Evolutionary conservation across 768 basidiomycete species (phyloP), one percentile per base, ranked within the genome.

Genomic region (Amanita pseudoporphyria): DNA sequence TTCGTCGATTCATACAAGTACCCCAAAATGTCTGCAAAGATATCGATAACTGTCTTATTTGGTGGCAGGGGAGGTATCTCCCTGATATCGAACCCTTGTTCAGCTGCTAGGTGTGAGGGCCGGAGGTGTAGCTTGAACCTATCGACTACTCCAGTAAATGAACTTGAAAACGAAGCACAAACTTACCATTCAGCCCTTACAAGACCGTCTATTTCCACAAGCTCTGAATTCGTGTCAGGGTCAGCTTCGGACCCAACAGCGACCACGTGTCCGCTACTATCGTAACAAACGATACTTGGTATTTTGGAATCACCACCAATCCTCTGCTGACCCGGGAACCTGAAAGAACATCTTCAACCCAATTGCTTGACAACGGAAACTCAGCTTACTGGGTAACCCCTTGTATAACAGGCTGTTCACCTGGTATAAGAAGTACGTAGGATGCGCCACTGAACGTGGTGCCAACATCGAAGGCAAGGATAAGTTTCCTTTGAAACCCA

Each of bases 11-110:
- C 32, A 32, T 62, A 68, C 2, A 79, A 56, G 49, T 77, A 78
- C 1, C 54, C 53, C 50, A 78, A 59, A 48, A 74, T 74, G 52
- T 78, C 75, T 5, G 68, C 69, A 24, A 78, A 66, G 45, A 78
- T 64, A 24, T 70, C n/a, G n/a, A n/a, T n/a, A n/a, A n/a, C n/a
- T n/a, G n/a, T n/a, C n/a, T n/a, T n/a, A n/a, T n/a, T n/a, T 65
- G n/a, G 69, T 58, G 76, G 76, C 6, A 78, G 64, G 5, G 68
- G 67, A 1, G 67, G 70, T 9, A 74, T 16, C 24, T 35, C 32
- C 22, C 31, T 33, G n/a, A 42, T 24, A 6, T 49, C 13, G 24
- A 39, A 45, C 5, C 31, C 43, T 33, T 51, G 32, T 6, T 51
- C 50, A 10, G 50, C 10, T 14, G 22, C 31, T n/a, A n/a, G n/a